Conservation (phyloP, 805 yeast genomes). For the Starmerella potacharoeniae region DNA sequence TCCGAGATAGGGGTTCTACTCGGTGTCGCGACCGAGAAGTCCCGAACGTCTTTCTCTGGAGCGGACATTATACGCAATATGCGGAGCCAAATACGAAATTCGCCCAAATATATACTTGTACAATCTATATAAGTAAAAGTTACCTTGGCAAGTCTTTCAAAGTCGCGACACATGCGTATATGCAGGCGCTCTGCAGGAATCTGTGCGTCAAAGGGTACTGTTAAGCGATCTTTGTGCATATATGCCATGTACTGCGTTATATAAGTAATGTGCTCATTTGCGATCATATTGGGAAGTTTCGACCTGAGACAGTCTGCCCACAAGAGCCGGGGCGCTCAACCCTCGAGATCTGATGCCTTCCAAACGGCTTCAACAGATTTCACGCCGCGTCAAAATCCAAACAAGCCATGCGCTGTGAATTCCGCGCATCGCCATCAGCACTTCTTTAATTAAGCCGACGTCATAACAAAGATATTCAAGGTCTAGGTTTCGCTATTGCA, state of each 20-base stretch:
- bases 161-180: no score
- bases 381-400: no score
- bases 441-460: not conserved
- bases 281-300: not conserved
- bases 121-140: no score
- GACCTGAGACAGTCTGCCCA: no score
- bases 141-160: no score
- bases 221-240: not conserved
- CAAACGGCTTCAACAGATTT: no score
- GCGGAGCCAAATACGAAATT: not conserved
- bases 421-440: no score
- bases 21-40: not conserved
- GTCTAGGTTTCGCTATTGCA: not conserved
- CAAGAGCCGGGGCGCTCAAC: no score
- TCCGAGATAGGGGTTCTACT: not conserved
- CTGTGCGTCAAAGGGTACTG: not conserved
- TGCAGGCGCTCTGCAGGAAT: not conserved
- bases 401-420: no score
- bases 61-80: not conserved
- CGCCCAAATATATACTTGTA: not conserved
- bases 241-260: not conserved
- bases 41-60: not conserved
- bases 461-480: not conserved
- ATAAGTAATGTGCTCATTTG: not conserved
- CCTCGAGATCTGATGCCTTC: no score